Conservation (phyloP, 2,329 filamentous ascomycete species). For the Fusarium siculi region DNA sequence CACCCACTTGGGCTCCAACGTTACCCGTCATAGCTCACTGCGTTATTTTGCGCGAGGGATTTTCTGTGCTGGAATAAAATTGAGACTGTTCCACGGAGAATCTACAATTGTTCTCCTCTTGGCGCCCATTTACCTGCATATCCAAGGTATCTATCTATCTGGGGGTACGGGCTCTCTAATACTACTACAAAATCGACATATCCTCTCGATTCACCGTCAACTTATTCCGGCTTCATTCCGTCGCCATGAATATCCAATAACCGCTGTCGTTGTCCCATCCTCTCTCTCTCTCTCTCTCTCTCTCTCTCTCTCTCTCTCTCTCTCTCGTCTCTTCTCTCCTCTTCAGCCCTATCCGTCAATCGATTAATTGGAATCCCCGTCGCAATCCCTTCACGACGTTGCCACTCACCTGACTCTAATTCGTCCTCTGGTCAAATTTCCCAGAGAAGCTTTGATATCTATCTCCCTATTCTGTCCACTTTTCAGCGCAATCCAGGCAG, state of each 20-base stretch:
- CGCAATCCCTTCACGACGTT: conserved; percentile 20
- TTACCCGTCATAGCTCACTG: conserved; percentile 5
- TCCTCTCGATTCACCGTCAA: conserved; percentile 8
- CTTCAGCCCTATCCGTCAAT: conserved; percentile 1
- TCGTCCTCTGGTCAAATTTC: conserved; percentile 22
- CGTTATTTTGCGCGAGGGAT: conserved; percentile 24
- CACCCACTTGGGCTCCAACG: not conserved
- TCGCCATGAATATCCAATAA: conserved; percentile 42
- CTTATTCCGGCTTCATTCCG: conserved; percentile 8
- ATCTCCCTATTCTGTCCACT: not conserved
- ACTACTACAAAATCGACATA: conserved; percentile 21
- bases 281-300: not conserved
- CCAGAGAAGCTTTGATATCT: conserved; percentile 19
- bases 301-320: not conserved
- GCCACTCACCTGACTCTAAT: conserved; percentile 36
- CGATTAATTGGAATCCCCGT: conserved; percentile 16
- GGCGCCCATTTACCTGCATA: conserved; percentile 35
- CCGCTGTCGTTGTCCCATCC: conserved; percentile 13
- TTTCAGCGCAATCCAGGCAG: not conserved
- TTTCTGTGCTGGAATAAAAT: conserved; percentile 13
- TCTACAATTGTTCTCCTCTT: conserved; percentile 33
- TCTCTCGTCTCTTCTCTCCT: not conserved
- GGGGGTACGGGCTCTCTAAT: not conserved
- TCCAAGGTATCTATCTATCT: not conserved
- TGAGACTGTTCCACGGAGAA: conserved; percentile 10